phyloP scores from a whole-genome alignment of 495 filamentous ascomycete genomes.

The Apodospora peruviana region DNA sequence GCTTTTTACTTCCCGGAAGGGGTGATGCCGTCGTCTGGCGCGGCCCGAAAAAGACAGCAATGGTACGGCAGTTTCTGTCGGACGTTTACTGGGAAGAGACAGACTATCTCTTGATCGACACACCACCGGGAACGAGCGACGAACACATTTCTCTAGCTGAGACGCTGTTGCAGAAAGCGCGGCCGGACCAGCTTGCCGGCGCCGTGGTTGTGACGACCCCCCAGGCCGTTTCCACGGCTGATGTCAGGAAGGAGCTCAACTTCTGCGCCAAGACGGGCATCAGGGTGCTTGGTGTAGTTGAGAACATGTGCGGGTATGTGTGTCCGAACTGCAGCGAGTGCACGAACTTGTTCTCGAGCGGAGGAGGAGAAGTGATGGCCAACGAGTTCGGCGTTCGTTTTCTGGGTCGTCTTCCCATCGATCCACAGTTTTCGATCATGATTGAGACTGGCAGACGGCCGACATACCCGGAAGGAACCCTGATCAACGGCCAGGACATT shows the following conservation, averaged over 20 bases:
- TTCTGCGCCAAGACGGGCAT: conserved; percentile 88
- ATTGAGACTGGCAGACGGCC: conserved; percentile 48
- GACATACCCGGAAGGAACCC: conserved; percentile 43
- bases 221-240: conserved; percentile 86
- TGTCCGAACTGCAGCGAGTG: conserved; percentile 93
- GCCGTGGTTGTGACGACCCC: conserved; percentile 95
- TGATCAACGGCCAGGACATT: conserved; percentile 43
- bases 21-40: conserved; percentile 94
- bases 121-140: conserved; percentile 91
- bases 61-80: conserved; percentile 92
- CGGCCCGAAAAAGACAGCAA: conserved; percentile 97
- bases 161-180: conserved; percentile 62
- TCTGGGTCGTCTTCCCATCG: conserved; percentile 82
- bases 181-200: conserved; percentile 59
- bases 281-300: conserved; percentile 78
- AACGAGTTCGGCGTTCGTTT: conserved; percentile 77
- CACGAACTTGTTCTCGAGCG: conserved; percentile 85
- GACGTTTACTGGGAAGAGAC: conserved; percentile 87
- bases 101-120: conserved; percentile 91
- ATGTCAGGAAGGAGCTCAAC: conserved; percentile 94
- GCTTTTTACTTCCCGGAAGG: conserved; percentile 77
- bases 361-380: conserved; percentile 88
- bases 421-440: conserved; percentile 58
- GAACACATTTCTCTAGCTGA: conserved; percentile 95
- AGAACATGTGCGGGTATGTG: conserved; percentile 97